Evolutionary conservation across 176 grass and related monocot genomes (phyloP).

Genomic region (Elaeis guineensis): DNA sequence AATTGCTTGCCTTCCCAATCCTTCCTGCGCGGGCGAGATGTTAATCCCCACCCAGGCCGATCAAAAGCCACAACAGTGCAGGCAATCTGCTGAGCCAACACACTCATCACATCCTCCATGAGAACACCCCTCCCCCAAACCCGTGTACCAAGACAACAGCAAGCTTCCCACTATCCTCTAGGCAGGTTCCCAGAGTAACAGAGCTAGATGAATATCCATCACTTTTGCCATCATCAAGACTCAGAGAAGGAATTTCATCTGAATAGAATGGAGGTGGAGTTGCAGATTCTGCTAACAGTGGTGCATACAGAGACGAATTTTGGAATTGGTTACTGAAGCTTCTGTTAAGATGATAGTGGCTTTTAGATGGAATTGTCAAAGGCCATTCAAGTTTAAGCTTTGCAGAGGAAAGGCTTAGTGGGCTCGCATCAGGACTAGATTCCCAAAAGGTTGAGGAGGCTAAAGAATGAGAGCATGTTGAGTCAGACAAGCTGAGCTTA

Average conservation of each 20-base stretch:
- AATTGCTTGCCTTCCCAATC: conserved; percentile 84
- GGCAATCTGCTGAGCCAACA: conserved; percentile 59
- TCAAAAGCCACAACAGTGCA: conserved; percentile 72
- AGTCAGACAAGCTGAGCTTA: conserved; percentile 34
- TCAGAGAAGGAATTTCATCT: conserved; percentile 30
- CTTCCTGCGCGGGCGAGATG: conserved; percentile 71
- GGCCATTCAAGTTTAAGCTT: conserved; percentile 56
- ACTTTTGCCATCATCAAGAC: conserved; percentile 32
- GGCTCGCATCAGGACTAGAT: conserved; percentile 20
- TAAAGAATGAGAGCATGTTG: conserved; percentile 24
- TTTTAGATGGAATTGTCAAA: conserved; percentile 40
- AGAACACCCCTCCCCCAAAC: conserved; percentile 91
- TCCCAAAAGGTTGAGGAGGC: conserved; percentile 21
- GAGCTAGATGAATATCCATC: conserved; percentile 33
- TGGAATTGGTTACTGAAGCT: conserved; percentile 66
- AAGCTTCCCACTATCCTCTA: conserved; percentile 45
- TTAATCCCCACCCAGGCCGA: conserved; percentile 94
- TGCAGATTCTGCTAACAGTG: conserved; percentile 57
- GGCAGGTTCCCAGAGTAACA: conserved; percentile 32
- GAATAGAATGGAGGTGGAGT: conserved; percentile 34
- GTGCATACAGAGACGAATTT: conserved; percentile 45
- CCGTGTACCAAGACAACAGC: conserved; percentile 86
- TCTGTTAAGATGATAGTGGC: conserved; percentile 35
- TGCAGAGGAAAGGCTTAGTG: conserved; percentile 47
- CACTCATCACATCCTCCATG: conserved; percentile 66